Evolutionary conservation across 179 eudicot species (phyloP).

Genomic region (Gypsophila paniculata): DNA sequence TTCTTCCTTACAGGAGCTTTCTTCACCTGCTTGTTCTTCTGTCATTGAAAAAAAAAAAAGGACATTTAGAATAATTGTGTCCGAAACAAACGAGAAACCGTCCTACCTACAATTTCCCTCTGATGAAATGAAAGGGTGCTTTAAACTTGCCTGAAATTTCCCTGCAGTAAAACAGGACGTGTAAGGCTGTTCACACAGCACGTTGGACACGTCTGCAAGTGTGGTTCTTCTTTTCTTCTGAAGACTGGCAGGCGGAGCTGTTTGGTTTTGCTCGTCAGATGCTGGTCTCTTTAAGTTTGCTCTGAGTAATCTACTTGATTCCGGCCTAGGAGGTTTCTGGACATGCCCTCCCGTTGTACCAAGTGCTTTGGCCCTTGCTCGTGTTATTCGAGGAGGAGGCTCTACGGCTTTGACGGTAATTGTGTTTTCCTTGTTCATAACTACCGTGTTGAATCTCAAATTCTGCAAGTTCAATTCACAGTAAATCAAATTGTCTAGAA

Average conservation of each 20-base stretch:
- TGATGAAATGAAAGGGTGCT: background rate
- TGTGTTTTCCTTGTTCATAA: constrained; percentile 56
- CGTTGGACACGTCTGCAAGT: constrained; percentile 65
- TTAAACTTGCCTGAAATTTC: constrained; percentile 39
- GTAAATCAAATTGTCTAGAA: background rate
- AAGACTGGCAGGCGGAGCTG: constrained; percentile 24
- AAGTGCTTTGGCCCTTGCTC: constrained; percentile 67
- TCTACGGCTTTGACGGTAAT: constrained; percentile 29
- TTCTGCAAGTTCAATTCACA: constrained; percentile 14
- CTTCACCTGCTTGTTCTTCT: constrained; percentile 45
- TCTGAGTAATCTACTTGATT: constrained; percentile 35
- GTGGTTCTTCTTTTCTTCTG: constrained; percentile 62
- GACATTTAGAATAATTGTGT: constrained; percentile 6
- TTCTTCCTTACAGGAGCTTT: constrained; percentile 37
- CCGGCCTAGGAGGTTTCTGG: constrained; percentile 51
- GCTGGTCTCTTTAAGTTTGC: constrained; percentile 48
- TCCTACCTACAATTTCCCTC: no score
- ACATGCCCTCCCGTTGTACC: constrained; percentile 44
- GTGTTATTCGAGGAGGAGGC: constrained; percentile 53
- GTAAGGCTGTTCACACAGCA: constrained; percentile 33
- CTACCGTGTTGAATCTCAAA: constrained; percentile 32
- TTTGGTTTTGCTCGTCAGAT: constrained; percentile 42
- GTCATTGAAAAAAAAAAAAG: constrained; percentile 24
- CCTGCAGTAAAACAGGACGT: constrained; percentile 30
- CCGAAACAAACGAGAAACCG: background rate